Percentiles rank a stretch among this genome's conserved stretches.
Evolutionary conservation across 2,329 filamentous ascomycete genomes (phyloP).

Genomic region (Penicillium vulpinum): DNA sequence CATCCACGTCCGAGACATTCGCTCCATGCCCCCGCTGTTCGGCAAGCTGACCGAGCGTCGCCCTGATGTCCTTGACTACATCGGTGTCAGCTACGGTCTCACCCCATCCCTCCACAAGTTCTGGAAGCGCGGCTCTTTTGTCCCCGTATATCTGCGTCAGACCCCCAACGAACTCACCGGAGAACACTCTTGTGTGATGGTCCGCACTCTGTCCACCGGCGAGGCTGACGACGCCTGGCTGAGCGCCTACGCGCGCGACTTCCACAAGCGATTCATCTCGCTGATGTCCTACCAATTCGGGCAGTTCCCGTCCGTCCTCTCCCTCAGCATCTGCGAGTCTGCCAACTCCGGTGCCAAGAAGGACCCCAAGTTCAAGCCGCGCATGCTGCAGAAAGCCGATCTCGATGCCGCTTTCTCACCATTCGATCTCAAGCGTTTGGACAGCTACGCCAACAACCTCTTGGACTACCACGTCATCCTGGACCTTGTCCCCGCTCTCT

Average conservation of each 20-base stretch:
- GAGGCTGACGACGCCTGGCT: slow-evolving; percentile 76
- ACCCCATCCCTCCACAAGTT: slow-evolving; percentile 88
- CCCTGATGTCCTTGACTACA: slow-evolving; percentile 79
- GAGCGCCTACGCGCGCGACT: slow-evolving; percentile 85
- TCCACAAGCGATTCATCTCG: slow-evolving; percentile 88
- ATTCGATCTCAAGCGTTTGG: slow-evolving; percentile 91
- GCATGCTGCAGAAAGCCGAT: slow-evolving; percentile 68
- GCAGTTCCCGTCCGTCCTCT: slow-evolving; percentile 72
- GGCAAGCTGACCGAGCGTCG: slow-evolving; percentile 80
- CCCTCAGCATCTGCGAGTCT: slow-evolving; percentile 84
- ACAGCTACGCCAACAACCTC: slow-evolving; percentile 95
- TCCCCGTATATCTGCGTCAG: slow-evolving; percentile 89
- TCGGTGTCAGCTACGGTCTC: slow-evolving; percentile 93
- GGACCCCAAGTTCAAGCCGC: slow-evolving; percentile 56
- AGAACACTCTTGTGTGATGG: slow-evolving; percentile 97
- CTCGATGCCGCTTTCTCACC: slow-evolving; percentile 79
- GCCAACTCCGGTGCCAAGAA: slow-evolving; percentile 71
- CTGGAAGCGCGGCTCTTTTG: slow-evolving; percentile 87
- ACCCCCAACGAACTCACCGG: slow-evolving; percentile 95
- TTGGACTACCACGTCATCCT: slow-evolving; percentile 97
- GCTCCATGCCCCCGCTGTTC: slow-evolving; percentile 90
- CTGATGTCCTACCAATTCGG: slow-evolving; percentile 93
- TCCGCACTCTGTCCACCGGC: slow-evolving; percentile 66
- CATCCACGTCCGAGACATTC: slow-evolving; percentile 85
- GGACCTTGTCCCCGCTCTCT: slow-evolving; percentile 82